These are phyloP conservation scores for Phytophthora hibernalis DNA, from an alignment of 352 stramenopile species.

Conservation along the genomic window DNA sequence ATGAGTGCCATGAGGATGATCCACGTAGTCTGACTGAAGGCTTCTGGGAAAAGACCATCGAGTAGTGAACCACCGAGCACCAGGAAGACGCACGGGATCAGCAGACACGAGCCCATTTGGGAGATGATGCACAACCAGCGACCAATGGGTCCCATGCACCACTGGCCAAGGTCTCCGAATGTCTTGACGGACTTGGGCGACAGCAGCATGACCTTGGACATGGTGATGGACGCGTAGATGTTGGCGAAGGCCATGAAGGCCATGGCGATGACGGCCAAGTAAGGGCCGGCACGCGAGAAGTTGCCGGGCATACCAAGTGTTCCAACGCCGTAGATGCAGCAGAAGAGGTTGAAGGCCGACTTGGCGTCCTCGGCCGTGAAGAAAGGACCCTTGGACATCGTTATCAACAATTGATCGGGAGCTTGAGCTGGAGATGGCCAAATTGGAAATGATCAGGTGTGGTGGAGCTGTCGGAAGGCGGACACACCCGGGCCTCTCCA, in stretches of 20 bases:
- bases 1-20: slow-evolving; percentile 62
- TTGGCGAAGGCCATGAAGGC: slow-evolving; percentile 58
- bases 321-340: slow-evolving; percentile 48
- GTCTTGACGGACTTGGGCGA: too few relatives aligned
- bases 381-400: slow-evolving; percentile 13
- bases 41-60: slow-evolving; percentile 26
- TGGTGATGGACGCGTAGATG: slow-evolving; percentile 46
- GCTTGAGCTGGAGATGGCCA: neutral
- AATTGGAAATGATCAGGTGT: slow-evolving; percentile 5
- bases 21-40: slow-evolving; percentile 48
- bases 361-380: slow-evolving; percentile 57
- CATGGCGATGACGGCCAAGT: slow-evolving; percentile 37
- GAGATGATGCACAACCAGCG: too few relatives aligned
- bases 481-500: neutral
- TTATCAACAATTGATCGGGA: neutral
- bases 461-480: neutral
- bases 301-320: too few relatives aligned
- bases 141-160: too few relatives aligned
- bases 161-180: too few relatives aligned
- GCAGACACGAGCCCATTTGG: too few relatives aligned
- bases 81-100: too few relatives aligned
- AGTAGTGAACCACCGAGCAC: too few relatives aligned
- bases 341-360: slow-evolving; percentile 9
- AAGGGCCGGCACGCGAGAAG: slow-evolving; percentile 42
- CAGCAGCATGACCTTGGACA: slow-evolving; percentile 49